Conservation (phyloP, 2,329 filamentous ascomycete genomes). For the Claviceps sp. region DNA sequence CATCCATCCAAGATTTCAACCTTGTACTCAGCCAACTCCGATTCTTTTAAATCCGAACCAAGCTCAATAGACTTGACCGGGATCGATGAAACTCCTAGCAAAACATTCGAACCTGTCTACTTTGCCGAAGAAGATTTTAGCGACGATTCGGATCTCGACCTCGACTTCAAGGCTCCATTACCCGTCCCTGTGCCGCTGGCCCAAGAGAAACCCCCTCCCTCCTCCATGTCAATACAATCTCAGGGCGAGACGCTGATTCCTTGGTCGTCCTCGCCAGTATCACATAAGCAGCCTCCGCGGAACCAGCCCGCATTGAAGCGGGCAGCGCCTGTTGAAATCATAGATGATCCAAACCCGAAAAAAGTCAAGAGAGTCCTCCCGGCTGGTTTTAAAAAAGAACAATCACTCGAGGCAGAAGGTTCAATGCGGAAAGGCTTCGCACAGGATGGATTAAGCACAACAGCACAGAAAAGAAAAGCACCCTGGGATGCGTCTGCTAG, state of each 20-base stretch:
- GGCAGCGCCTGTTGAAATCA: slow-evolving; percentile 18
- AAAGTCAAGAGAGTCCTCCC: slow-evolving; percentile 52
- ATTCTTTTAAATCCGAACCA: slow-evolving; percentile 30
- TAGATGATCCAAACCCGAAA: slow-evolving; percentile 14
- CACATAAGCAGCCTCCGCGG: slow-evolving; percentile 29
- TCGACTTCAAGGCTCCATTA: slow-evolving; percentile 50
- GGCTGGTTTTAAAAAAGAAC: slow-evolving; percentile 22
- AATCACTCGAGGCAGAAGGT: slow-evolving; percentile 21
- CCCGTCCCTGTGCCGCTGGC: slow-evolving; percentile 28
- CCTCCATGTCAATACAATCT: slow-evolving; percentile 15
- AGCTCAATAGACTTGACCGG: slow-evolving; percentile 22
- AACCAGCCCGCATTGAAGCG: slow-evolving; percentile 27
- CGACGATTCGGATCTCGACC: slow-evolving; percentile 64
- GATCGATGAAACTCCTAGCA: slow-evolving; percentile 12
- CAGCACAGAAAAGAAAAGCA: slow-evolving; percentile 21
- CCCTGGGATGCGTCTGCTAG: slow-evolving; percentile 65
- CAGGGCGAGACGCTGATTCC: slow-evolving; percentile 31
- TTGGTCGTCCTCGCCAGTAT: slow-evolving; percentile 58
- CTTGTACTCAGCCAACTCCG: slow-evolving; percentile 27
- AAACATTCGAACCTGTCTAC: slow-evolving; percentile 29
- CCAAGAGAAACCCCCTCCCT: slow-evolving; percentile 16
- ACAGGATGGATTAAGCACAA: slow-evolving; percentile 14
- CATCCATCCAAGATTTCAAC: slow-evolving; percentile 10
- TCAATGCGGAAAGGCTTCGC: neutral
- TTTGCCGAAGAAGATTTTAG: slow-evolving; percentile 78